phyloP scores from a whole-genome alignment of 2,329 filamentous ascomycete species.

The Tolypocladium amazonense region DNA sequence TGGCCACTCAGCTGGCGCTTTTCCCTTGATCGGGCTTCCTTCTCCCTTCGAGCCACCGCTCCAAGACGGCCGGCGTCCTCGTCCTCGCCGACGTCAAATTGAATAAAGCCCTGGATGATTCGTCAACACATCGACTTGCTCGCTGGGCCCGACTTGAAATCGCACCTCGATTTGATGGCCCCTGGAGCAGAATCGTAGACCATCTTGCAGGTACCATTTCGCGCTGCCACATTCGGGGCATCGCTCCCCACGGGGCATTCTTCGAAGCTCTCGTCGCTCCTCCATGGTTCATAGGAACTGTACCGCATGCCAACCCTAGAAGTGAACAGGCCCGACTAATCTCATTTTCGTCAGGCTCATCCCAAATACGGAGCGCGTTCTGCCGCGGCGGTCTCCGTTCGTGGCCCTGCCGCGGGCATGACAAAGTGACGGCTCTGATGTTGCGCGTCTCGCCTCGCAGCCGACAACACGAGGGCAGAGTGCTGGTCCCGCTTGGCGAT shows the following conservation, averaged over 20 bases:
- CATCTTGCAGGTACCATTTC: constrained; percentile 64
- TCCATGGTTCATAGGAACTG: constrained; percentile 22
- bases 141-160: background rate
- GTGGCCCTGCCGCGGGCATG: background rate
- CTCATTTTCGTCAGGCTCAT: background rate
- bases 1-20: constrained; percentile 51
- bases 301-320: background rate
- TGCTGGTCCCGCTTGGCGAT: background rate
- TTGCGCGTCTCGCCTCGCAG: background rate
- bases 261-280: constrained; percentile 31
- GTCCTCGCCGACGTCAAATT: constrained; percentile 52
- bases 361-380: background rate
- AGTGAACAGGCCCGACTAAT: background rate
- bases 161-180: constrained; percentile 69
- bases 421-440: background rate
- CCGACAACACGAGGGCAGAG: background rate
- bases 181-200: constrained; percentile 67
- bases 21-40: constrained; percentile 42
- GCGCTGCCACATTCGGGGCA: constrained; percentile 60
- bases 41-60: constrained; percentile 43
- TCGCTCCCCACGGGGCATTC: constrained; percentile 40
- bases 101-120: constrained; percentile 35
- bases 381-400: background rate
- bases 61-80: constrained; percentile 58
- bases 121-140: background rate